These are phyloP conservation scores for Pichia scutulata DNA, from an alignment of 805 yeast genomes.

Conservation along the genomic window DNA sequence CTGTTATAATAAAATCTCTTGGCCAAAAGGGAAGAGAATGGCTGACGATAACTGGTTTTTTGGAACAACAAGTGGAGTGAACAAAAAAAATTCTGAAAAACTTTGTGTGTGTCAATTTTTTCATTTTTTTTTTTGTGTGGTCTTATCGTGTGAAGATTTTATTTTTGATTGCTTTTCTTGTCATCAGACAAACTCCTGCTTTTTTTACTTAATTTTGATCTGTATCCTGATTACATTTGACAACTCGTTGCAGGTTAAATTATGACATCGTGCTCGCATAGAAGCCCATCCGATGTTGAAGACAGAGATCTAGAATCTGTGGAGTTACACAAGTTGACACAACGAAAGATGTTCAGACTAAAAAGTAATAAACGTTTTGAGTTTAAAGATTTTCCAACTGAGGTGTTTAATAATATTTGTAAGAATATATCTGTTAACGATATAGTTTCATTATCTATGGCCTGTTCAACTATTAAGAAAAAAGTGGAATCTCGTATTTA, in stretches of 20 bases:
- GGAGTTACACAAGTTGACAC: background rate
- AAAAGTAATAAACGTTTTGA: background rate
- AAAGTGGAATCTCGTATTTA: slow-evolving; percentile 6
- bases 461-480: slow-evolving; percentile 2
- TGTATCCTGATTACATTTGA: background rate
- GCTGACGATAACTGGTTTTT: background rate
- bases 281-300: background rate
- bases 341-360: background rate
- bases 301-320: background rate
- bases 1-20: background rate
- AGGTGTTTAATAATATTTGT: slow-evolving; percentile 4
- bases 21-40: slow-evolving; percentile 1
- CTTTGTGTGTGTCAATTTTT: background rate
- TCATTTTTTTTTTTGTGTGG: background rate
- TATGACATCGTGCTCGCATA: slow-evolving; percentile 1
- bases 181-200: background rate
- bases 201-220: too few relatives aligned
- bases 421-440: slow-evolving; percentile 5
- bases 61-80: background rate
- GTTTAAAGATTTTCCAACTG: slow-evolving; percentile 5
- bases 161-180: background rate
- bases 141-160: slow-evolving; percentile 2
- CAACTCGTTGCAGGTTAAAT: background rate
- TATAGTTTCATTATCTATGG: slow-evolving; percentile 4
- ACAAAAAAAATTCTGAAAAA: background rate